These are phyloP conservation scores for Hibiscus mutabilis DNA, from an alignment of 345 rosid genomes.

Conservation along the genomic window DNA sequence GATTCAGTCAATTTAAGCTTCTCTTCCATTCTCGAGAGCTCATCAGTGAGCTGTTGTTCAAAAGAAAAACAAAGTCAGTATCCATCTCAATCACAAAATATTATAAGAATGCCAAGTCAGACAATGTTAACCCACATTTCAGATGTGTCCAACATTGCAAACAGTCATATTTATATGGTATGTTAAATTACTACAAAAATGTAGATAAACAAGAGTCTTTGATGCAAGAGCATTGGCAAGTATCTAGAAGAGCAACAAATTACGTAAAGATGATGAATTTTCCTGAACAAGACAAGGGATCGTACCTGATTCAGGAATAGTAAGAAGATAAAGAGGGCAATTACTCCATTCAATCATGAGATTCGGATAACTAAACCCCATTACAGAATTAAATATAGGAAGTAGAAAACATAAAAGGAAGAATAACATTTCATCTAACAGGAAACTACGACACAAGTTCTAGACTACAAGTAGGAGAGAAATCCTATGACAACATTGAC, in stretches of 20 bases:
- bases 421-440: background rate
- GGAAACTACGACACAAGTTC: background rate
- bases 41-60: conserved; percentile 65
- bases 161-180: background rate
- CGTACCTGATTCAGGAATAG: background rate
- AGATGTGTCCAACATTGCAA: background rate
- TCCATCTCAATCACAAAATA: conserved; percentile 7
- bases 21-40: conserved; percentile 68
- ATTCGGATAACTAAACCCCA: background rate
- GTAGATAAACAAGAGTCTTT: background rate
- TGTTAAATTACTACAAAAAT: background rate
- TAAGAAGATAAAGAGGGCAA: background rate
- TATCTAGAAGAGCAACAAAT: background rate
- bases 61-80: conserved; percentile 19
- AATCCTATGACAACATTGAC: conserved; percentile 8
- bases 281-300: background rate
- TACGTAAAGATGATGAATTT: background rate
- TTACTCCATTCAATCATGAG: background rate
- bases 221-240: background rate
- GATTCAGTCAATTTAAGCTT: conserved; percentile 78
- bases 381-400: background rate
- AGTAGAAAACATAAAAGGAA: background rate
- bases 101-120: background rate
- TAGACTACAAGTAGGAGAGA: background rate
- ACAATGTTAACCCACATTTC: background rate